Base-by-base conservation (phyloP, 192 early-diverging fungal species). In the Rhizophagus clarus region DNA sequence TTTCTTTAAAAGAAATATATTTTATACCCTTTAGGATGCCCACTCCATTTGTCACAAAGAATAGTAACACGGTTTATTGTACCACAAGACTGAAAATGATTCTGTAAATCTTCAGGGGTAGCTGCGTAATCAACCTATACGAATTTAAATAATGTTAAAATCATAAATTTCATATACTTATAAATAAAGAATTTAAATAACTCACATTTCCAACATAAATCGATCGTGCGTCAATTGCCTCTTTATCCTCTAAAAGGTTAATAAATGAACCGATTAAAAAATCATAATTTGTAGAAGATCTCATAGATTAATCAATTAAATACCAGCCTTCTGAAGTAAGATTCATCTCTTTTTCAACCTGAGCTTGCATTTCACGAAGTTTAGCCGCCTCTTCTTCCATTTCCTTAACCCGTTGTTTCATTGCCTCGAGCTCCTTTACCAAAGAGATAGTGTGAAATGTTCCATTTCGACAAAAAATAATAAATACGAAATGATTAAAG, bases 11-110 rank as follows among this genome's bases (percentile, higher is more conserved):
- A n/a, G n/a, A n/a, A 40, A 37, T 37, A 4, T 40, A 7, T 40
- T 40, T 40, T 42, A 81, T 86, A 88, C 81, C 95, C 95, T 82
- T 95, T 95, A 31, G 95, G 94, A 72, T 94, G 93, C 28, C 96
- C 96, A 26, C 96, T 98, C 81, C 87, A 95, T 83, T 96, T 97
- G 87, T 99, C 94, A 81, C 96, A 97, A 61, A 97, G 83, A 77
- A 98, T 98, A 15, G 97, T 99, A 11, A 98, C 95, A 31, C 98
- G 90, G 83, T 97, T 99, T 83, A 99, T 97, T 24, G 92, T 93
- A 24, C 98, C 97, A 84, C 97, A 97, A 10, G 94, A 89, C 84
- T 96, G 93, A 79, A 99, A 99, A 81, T 97, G 96, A 42, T 91
- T 92, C 83, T 98, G 96, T 42, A 99, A 88, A 78, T 98, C 95